phyloP scores from a whole-genome alignment of 805 yeast species.

The Candida gorgasii region DNA sequence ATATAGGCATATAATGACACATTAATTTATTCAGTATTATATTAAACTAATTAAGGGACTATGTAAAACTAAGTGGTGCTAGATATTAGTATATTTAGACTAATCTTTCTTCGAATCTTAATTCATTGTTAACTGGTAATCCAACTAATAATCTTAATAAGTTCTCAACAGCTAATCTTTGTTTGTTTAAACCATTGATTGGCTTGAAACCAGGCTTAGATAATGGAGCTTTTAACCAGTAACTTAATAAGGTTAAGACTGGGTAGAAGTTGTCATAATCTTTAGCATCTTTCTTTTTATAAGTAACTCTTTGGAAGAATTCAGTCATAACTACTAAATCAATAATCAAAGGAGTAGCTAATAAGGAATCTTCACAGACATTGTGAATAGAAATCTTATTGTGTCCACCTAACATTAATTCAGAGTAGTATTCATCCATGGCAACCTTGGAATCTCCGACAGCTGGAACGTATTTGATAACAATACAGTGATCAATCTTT shows the following conservation, averaged over 20 bases:
- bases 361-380: slow-evolving; percentile 92
- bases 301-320: slow-evolving; percentile 82
- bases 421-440: slow-evolving; percentile 97
- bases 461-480: slow-evolving; percentile 89
- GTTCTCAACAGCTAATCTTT: slow-evolving; percentile 89
- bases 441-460: slow-evolving; percentile 97
- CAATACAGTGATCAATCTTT: slow-evolving; percentile 89
- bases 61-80: not conserved
- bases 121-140: slow-evolving; percentile 83
- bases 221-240: slow-evolving; percentile 97
- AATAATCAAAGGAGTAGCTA: slow-evolving; percentile 92
- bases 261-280: slow-evolving; percentile 73
- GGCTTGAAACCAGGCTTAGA: slow-evolving; percentile 89
- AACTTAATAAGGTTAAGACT: slow-evolving; percentile 81
- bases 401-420: slow-evolving; percentile 96
- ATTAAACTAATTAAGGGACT: not conserved
- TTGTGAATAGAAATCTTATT: slow-evolving; percentile 92
- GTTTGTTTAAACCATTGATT: slow-evolving; percentile 92
- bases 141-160: slow-evolving; percentile 88
- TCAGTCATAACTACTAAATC: slow-evolving; percentile 90
- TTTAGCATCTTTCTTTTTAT: slow-evolving; percentile 53
- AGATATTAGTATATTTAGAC: slow-evolving; percentile 9
- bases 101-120: slow-evolving; percentile 92
- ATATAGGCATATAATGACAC: not conserved
- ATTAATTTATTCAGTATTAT: not conserved